A percentile compares a stretch with the other conserved stretches of the same genome.
These are phyloP conservation scores for Aureobasidium sp. DNA, from an alignment of 2,329 filamentous ascomycete genomes.

Conservation along the genomic window DNA sequence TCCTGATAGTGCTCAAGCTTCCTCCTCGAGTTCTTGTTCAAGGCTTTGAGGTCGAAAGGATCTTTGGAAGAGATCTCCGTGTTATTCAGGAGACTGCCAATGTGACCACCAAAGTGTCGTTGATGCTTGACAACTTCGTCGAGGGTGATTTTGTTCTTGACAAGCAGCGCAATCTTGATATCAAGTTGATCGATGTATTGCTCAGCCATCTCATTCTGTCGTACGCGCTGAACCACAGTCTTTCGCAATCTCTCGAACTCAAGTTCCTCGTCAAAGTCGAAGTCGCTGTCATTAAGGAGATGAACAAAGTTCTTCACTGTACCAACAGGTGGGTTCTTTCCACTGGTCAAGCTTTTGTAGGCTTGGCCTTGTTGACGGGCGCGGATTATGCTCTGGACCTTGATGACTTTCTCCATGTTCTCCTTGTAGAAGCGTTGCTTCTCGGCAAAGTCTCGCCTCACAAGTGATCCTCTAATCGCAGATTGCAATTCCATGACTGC, in stretches of 20 bases:
- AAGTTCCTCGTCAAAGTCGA: slow-evolving; percentile 97
- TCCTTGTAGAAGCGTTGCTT: slow-evolving; percentile 84
- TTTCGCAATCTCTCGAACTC: slow-evolving; percentile 93
- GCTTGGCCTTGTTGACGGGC: slow-evolving; percentile 94
- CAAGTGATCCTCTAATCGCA: slow-evolving; percentile 60
- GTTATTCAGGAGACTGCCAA: slow-evolving; percentile 76
- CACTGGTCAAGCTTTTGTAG: slow-evolving; percentile 92
- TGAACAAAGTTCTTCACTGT: slow-evolving; percentile 98
- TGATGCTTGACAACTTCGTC: slow-evolving; percentile 97
- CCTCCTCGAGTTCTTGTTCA: slow-evolving; percentile 92
- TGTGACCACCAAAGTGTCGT: slow-evolving; percentile 86
- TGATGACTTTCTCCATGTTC: slow-evolving; percentile 98
- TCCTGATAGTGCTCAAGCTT: slow-evolving; percentile 97
- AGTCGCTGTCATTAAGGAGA: slow-evolving; percentile 93
- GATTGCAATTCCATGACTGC: slow-evolving; percentile 67
- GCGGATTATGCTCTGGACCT: slow-evolving; percentile 93
- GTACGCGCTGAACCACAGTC: slow-evolving; percentile 92
- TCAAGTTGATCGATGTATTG: slow-evolving; percentile 98
- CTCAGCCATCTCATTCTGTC: slow-evolving; percentile 93
- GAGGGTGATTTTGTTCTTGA: slow-evolving; percentile 98
- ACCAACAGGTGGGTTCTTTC: slow-evolving; percentile 92
- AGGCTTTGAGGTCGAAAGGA: slow-evolving; percentile 89
- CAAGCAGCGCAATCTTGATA: slow-evolving; percentile 94
- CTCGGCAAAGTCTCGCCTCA: slow-evolving; percentile 68
- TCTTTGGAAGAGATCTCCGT: slow-evolving; percentile 82